A percentile compares a stretch with the other conserved stretches of the same genome.
These are phyloP conservation scores for Zymoseptoria crescenta DNA, from an alignment of 2,329 filamentous ascomycete species.

Conservation along the genomic window DNA sequence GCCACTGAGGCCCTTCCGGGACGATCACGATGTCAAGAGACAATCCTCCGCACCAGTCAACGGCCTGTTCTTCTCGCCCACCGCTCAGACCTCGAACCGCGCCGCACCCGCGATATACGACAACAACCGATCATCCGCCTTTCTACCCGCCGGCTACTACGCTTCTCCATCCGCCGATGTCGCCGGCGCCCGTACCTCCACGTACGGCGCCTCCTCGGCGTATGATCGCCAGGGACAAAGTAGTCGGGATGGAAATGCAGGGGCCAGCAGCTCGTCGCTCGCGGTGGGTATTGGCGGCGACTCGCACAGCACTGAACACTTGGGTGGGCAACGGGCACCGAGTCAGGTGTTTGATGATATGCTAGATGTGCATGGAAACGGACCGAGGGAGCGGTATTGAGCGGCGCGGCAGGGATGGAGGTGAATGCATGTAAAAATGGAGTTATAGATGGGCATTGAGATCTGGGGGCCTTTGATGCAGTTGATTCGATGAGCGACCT, in stretches of 20 bases:
- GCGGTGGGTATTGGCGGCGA: conserved; percentile 20
- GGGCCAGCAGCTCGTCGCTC: conserved; percentile 31
- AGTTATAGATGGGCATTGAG: not conserved
- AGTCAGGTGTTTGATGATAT: conserved; percentile 87
- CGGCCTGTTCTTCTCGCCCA: conserved; percentile 92
- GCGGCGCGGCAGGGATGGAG: not conserved
- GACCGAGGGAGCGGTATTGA: conserved; percentile 15
- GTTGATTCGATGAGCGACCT: not conserved
- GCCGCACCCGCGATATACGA: conserved; percentile 24
- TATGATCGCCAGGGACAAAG: conserved; percentile 1
- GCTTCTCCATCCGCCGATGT: conserved; percentile 52
- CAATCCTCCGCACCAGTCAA: conserved; percentile 50
- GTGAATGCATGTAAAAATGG: not conserved
- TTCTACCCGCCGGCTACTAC: conserved; percentile 87
- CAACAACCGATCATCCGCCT: conserved; percentile 64
- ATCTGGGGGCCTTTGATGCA: not conserved
- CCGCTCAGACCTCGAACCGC: conserved; percentile 52
- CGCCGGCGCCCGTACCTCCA: conserved; percentile 37
- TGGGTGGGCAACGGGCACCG: conserved; percentile 64
- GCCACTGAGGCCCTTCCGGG: conserved; percentile 28
- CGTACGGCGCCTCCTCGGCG: conserved; percentile 31
- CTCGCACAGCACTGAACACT: conserved; percentile 42
- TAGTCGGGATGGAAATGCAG: conserved; percentile 1
- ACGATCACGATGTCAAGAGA: conserved; percentile 21
- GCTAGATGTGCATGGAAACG: conserved; percentile 61